A percentile compares a stretch with the other conserved stretches of the same genome.
phyloP scores from a whole-genome alignment of 306 rosid species.

The Citrullus colocynthis region DNA sequence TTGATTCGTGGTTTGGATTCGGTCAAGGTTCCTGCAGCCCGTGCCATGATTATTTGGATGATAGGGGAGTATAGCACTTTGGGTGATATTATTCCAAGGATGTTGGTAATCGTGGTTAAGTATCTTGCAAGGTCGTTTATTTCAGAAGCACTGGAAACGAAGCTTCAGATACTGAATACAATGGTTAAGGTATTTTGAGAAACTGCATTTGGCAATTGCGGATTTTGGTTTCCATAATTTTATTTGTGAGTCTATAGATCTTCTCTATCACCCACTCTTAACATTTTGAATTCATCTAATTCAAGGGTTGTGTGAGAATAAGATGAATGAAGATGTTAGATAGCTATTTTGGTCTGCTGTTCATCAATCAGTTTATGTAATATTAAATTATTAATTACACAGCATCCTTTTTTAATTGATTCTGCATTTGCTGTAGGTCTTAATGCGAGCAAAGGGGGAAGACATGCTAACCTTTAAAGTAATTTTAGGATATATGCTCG shows the following conservation, averaged over 20 bases:
- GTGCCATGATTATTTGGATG: conserved; percentile 91
- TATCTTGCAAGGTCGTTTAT: conserved; percentile 76
- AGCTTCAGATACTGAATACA: conserved; percentile 86
- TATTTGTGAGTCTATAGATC: neutral
- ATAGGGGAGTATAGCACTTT: conserved; percentile 80
- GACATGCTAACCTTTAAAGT: conserved; percentile 31
- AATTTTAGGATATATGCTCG: conserved; percentile 55
- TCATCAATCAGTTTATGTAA: neutral
- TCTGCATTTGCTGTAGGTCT: conserved; percentile 43
- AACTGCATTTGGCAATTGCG: neutral
- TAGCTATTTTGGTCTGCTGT: neutral
- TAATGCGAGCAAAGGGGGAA: conserved; percentile 37
- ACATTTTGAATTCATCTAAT: neutral
- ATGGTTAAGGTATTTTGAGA: conserved; percentile 47
- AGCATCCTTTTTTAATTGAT: neutral
- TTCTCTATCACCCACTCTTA: neutral
- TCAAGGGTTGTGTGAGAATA: neutral
- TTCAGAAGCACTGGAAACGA: conserved; percentile 74
- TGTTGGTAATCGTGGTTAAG: conserved; percentile 62
- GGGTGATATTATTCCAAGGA: conserved; percentile 67
- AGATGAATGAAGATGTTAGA: neutral
- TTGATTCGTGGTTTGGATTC: conserved; percentile 64
- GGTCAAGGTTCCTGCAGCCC: conserved; percentile 75
- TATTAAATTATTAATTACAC: neutral
- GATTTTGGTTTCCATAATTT: neutral